A percentile compares a stretch with the other conserved stretches of the same genome.
Evolutionary conservation across 306 rosid genomes (phyloP).

Genomic region (Glycine soja): DNA sequence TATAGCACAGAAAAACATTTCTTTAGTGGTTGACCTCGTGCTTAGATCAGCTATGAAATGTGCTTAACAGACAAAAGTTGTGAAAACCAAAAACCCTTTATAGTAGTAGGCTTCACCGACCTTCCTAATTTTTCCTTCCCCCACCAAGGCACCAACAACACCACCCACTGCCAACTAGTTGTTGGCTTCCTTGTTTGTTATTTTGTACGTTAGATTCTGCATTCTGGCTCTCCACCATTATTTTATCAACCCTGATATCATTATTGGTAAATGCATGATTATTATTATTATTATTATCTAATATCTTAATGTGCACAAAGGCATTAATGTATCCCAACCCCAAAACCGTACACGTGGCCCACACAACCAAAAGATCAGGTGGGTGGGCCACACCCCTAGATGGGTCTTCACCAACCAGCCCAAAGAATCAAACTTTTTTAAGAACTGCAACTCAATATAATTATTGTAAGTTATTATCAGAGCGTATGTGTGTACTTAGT

Average conservation of each 20-base stretch:
- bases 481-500: slow-evolving; percentile 33
- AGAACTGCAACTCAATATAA: slow-evolving; percentile 41
- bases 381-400: slow-evolving; percentile 51
- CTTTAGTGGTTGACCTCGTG: slow-evolving; percentile 79
- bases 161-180: slow-evolving; percentile 49
- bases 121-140: slow-evolving; percentile 6
- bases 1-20: slow-evolving; percentile 40
- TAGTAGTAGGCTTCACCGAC: slow-evolving; percentile 49
- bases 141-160: slow-evolving; percentile 43
- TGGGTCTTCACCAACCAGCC: slow-evolving; percentile 57
- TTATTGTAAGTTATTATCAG: slow-evolving; percentile 29
- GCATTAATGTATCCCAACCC: slow-evolving; percentile 50
- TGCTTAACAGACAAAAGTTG: slow-evolving; percentile 49
- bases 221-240: slow-evolving; percentile 45
- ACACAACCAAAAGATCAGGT: slow-evolving; percentile 58
- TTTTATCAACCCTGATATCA: slow-evolving; percentile 53
- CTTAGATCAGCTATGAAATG: slow-evolving; percentile 60
- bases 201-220: slow-evolving; percentile 59
- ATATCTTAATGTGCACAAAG: slow-evolving; percentile 48
- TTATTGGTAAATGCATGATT: slow-evolving; percentile 29
- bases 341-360: slow-evolving; percentile 72
- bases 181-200: slow-evolving; percentile 53
- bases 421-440: slow-evolving; percentile 45
- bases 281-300: slow-evolving; percentile 40
- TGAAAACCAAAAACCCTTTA: slow-evolving; percentile 43